Conservation (phyloP, 768 basidiomycete genomes). For the Polyporus arcularius region DNA sequence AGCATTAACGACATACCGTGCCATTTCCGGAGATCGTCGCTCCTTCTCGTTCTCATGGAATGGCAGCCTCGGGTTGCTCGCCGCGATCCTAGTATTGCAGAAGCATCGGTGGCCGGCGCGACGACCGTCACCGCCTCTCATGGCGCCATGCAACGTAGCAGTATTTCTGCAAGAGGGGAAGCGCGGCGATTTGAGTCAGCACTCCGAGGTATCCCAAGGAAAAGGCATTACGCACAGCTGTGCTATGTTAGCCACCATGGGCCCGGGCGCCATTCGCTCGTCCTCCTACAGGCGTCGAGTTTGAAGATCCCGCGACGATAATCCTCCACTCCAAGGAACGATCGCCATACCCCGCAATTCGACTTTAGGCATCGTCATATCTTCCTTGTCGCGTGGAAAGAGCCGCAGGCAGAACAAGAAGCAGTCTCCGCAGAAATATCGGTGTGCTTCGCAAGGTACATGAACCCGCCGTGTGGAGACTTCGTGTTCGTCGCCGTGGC, state of each 20-base stretch:
- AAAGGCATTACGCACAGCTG: neutral
- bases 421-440: slow-evolving; percentile 3
- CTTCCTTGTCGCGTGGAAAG: neutral
- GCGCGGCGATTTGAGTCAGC: too few relatives aligned
- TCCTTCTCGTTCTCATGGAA: neutral
- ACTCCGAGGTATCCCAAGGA: too few relatives aligned
- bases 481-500: slow-evolving; percentile 1
- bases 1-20: neutral
- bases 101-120: slow-evolving; percentile 9
- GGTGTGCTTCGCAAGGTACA: neutral
- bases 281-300: too few relatives aligned
- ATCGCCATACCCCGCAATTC: too few relatives aligned
- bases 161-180: too few relatives aligned
- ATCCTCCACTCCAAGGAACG: too few relatives aligned
- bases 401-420: neutral
- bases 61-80: neutral
- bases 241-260: too few relatives aligned
- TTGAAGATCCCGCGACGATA: too few relatives aligned
- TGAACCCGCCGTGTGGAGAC: neutral
- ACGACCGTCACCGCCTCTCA: neutral
- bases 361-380: neutral
- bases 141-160: neutral
- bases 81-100: neutral
- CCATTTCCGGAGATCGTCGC: neutral
- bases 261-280: too few relatives aligned